These are phyloP conservation scores for Neofusicoccum ribis DNA, from an alignment of 2,329 filamentous ascomycete genomes.

Conservation along the genomic window DNA sequence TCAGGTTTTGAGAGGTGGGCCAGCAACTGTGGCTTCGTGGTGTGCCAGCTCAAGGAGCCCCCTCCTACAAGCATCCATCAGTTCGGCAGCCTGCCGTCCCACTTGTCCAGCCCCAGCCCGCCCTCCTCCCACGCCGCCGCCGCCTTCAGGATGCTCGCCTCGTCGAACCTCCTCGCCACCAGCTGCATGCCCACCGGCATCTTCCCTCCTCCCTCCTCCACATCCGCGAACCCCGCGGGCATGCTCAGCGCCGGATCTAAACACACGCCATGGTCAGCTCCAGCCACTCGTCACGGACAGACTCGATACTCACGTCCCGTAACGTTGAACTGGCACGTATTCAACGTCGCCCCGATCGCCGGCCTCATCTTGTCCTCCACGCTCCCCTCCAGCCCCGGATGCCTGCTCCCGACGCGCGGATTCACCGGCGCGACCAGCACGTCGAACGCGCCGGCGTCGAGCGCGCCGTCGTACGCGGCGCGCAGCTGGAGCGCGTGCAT, in stretches of 20 bases:
- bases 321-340: constrained; percentile 50
- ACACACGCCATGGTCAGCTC: not conserved
- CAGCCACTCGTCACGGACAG: no score
- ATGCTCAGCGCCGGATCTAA: constrained; percentile 49
- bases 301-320: constrained; percentile 40
- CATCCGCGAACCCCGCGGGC: constrained; percentile 40
- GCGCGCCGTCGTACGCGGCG: constrained; percentile 49
- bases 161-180: constrained; percentile 36
- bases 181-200: constrained; percentile 41
- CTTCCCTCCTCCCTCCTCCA: constrained; percentile 25
- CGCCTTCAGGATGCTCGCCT: constrained; percentile 35
- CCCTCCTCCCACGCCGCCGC: constrained; percentile 38
- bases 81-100: constrained; percentile 22
- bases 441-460: constrained; percentile 42
- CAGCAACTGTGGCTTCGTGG: no score
- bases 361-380: constrained; percentile 45
- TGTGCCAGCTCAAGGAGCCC: no score
- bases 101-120: constrained; percentile 28
- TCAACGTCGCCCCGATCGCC: constrained; percentile 48
- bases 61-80: not conserved
- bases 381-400: constrained; percentile 36
- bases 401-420: constrained; percentile 47
- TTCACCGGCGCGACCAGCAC: constrained; percentile 52
- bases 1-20: no score
- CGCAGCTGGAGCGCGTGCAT: constrained; percentile 49